Base-by-base conservation (phyloP, 2,329 filamentous ascomycete genomes). In the Tolypocladium tundrense region DNA sequence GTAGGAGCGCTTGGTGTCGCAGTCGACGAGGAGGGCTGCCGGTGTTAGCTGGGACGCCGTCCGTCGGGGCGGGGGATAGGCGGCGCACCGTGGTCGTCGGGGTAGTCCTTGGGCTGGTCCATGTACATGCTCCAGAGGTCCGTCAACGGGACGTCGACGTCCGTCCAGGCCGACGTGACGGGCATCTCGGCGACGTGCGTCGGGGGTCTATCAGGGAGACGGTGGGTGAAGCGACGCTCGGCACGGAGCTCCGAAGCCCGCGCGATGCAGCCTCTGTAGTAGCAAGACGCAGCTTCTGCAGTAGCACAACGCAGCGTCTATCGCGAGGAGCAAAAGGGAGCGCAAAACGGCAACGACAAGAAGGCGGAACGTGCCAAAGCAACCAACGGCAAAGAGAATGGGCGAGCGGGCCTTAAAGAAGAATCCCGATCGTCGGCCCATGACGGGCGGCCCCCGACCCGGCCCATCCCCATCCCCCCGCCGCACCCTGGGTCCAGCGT, bases 81-180 rank as follows among this genome's bases (percentile, higher is more conserved):
- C 37, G 9, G 51, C 73, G 57, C 73, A 91, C 90, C 80, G 77
- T 93, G 90, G 66, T 89, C 79, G 63, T 91, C 87, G 1, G 87
- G 78, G 66, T 83, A 95, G 75, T 83, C 63, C 87, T 78, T 63
- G 83, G 85, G 58, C 81, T 56, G 77, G 64, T 91, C 86, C 67
- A 96, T 91, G 52, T 95, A 75, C 59, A 91, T 85, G 0, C 79
- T 80, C 89, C 90, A 96, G 54, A 96, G 69, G 70, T 95, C 91
- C 57, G 86, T 73, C 64, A 87, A 75, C 0, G 92, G 91, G 45
- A 96, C 86, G 24, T 85, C 77, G 42, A 94, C 66, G 9, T 78
- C 71, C 1, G 84, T 78, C 67, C 86, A 90, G 1, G 75, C 74
- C 3, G 90, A 91, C 53, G 83, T 76, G 66, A 86, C 79, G 60